A percentile compares a stretch with the other conserved stretches of the same genome.
phyloP scores from a whole-genome alignment of 345 rosid genomes.

The Hypericum perforatum region DNA sequence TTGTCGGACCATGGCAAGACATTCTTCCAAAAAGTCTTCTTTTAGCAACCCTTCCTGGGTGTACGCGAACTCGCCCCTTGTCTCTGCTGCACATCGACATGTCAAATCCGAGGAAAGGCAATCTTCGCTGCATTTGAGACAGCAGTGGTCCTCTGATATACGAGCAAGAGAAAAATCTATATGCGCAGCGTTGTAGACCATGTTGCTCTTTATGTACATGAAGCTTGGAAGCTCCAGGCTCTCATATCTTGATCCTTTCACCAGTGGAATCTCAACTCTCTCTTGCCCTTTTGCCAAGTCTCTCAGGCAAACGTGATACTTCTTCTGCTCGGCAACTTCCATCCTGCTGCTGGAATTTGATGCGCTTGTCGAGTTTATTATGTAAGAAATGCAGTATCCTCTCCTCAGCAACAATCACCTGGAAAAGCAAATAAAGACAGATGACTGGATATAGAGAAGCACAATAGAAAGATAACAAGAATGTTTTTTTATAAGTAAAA shows the following conservation, averaged over 20 bases:
- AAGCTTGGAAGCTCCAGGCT: slow-evolving; percentile 10
- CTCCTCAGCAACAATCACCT: neutral
- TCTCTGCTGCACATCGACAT: slow-evolving; percentile 20
- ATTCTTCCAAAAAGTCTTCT: slow-evolving; percentile 16
- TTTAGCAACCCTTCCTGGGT: slow-evolving; percentile 11
- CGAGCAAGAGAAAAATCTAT: slow-evolving; percentile 16
- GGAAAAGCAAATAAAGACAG: neutral
- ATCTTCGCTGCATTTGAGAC: slow-evolving; percentile 15
- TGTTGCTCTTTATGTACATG: slow-evolving; percentile 16
- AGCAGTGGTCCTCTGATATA: slow-evolving; percentile 16
- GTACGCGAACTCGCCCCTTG: slow-evolving; percentile 22
- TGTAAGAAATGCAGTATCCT: neutral
- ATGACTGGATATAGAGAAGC: no score
- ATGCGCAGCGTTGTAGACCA: slow-evolving; percentile 11
- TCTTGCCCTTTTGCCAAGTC: slow-evolving; percentile 31
- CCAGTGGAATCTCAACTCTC: slow-evolving; percentile 4
- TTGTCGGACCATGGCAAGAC: slow-evolving; percentile 4
- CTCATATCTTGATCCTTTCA: neutral
- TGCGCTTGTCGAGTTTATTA: neutral
- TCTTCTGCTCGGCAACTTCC: slow-evolving; percentile 7
- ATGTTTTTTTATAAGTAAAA: no score
- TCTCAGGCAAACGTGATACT: slow-evolving; percentile 12
- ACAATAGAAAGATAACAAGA: no score
- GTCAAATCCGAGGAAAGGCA: slow-evolving; percentile 14
- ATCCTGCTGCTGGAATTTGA: neutral